Conservation (phyloP, 208 protist genomes). For the Herpetomonas tarakana region DNA sequence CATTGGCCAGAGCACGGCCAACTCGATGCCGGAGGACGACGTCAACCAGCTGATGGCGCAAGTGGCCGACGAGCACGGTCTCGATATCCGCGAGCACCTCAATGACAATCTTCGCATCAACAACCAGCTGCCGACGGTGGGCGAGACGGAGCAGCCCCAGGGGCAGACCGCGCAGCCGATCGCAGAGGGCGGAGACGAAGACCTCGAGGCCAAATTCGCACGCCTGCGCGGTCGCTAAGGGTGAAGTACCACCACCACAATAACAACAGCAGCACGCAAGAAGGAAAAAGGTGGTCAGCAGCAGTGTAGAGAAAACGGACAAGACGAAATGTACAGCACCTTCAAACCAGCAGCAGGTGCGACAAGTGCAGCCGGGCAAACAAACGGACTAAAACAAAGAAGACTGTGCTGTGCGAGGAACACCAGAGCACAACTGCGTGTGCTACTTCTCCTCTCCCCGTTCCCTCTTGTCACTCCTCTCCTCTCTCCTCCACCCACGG, state of each 20-base stretch:
- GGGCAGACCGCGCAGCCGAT: constrained; percentile 9
- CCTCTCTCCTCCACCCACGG: too few species aligned
- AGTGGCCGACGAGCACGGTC: constrained; percentile 94
- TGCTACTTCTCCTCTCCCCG: too few species aligned
- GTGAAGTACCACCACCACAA: neutral
- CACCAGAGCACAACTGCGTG: too few species aligned
- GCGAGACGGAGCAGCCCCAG: constrained; percentile 8
- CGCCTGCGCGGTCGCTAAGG: constrained; percentile 54
- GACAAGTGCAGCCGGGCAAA: too few species aligned
- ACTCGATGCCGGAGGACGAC: constrained; percentile 89
- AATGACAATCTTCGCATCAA: constrained; percentile 58
- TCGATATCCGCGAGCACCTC: constrained; percentile 82
- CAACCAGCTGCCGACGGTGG: constrained; percentile 14
- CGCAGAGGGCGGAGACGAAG: constrained; percentile 31
- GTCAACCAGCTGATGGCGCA: constrained; percentile 92
- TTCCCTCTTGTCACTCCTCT: too few species aligned
- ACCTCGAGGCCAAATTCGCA: constrained; percentile 66
- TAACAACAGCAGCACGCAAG: neutral
- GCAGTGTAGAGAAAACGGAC: too few species aligned
- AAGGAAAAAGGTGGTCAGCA: too few species aligned
- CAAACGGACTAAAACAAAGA: too few species aligned
- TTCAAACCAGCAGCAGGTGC: too few species aligned
- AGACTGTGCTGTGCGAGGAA: too few species aligned
- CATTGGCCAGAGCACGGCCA: constrained; percentile 90
- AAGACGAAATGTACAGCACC: too few species aligned